A percentile compares a stretch with the other conserved stretches of the same genome.
Conservation (phyloP, 179 eudicot species). For the Vitellaria paradoxa region DNA sequence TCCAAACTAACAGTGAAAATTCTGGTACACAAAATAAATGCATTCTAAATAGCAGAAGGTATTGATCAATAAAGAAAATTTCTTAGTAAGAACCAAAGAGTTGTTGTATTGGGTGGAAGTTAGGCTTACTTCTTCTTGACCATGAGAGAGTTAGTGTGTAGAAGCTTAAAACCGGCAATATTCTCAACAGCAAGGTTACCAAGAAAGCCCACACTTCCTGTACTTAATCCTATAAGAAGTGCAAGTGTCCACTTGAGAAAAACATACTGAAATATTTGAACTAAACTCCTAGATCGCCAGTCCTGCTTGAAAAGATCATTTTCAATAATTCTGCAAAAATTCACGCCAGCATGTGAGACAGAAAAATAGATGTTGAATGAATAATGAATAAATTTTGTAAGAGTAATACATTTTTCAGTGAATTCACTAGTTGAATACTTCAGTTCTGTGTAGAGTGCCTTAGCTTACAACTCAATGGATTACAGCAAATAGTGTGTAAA, state of each 20-base stretch:
- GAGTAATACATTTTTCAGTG: background rate
- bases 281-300: conserved; percentile 85
- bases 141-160: conserved; percentile 67
- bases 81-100: background rate
- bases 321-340: conserved; percentile 66
- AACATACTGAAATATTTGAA: conserved; percentile 76
- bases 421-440: background rate
- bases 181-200: conserved; percentile 85
- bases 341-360: background rate
- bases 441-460: background rate
- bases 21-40: background rate
- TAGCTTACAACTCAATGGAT: background rate
- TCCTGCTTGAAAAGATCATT: conserved; percentile 94
- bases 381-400: background rate
- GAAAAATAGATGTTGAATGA: background rate
- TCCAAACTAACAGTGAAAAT: background rate
- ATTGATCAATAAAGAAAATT: background rate
- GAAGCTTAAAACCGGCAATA: conserved; percentile 81
- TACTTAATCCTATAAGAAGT: conserved; percentile 72
- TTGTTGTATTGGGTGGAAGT: conserved; percentile 12
- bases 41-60: background rate
- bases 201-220: conserved; percentile 82
- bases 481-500: background rate
- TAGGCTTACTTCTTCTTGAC: conserved; percentile 48
- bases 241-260: conserved; percentile 89